These are phyloP conservation scores for Salvia rosmarinus DNA, from an alignment of 257 asterid species.

Conservation along the genomic window DNA sequence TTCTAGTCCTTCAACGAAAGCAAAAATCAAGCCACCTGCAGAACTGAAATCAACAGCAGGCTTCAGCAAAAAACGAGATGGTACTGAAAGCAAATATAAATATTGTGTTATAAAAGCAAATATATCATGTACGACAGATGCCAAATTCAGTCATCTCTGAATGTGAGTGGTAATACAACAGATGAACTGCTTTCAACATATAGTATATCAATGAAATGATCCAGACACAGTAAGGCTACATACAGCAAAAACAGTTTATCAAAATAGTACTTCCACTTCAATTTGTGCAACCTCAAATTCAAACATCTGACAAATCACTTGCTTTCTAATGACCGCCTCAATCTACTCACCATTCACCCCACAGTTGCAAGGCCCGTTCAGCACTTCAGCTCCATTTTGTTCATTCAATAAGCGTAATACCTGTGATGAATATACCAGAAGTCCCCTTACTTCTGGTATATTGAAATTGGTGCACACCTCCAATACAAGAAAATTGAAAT, in stretches of 20 bases:
- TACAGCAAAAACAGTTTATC: slow-evolving; percentile 5
- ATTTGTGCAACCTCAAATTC: slow-evolving; percentile 18
- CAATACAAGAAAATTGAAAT: slow-evolving; percentile 69
- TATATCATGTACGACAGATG: neutral
- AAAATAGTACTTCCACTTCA: neutral
- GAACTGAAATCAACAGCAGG: neutral
- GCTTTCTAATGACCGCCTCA: slow-evolving; percentile 9
- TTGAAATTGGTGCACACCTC: slow-evolving; percentile 52
- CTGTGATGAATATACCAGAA: slow-evolving; percentile 46
- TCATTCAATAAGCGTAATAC: slow-evolving; percentile 81
- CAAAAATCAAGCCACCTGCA: slow-evolving; percentile 11
- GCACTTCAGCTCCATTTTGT: slow-evolving; percentile 71
- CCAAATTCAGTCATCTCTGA: neutral
- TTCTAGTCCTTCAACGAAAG: slow-evolving; percentile 29
- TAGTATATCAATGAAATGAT: slow-evolving; percentile 15
- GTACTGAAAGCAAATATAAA: neutral
- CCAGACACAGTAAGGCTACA: slow-evolving; percentile 27
- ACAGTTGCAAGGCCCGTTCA: slow-evolving; percentile 56
- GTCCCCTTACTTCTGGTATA: slow-evolving; percentile 31
- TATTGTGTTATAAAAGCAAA: too few relatives aligned
- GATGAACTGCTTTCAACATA: slow-evolving; percentile 14
- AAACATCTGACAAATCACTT: slow-evolving; percentile 18
- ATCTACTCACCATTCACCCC: slow-evolving; percentile 84
- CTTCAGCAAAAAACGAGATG: neutral
- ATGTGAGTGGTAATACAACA: neutral